Evolutionary conservation across 345 rosid species (phyloP).

Genomic region (Pugionium dolabratum): DNA sequence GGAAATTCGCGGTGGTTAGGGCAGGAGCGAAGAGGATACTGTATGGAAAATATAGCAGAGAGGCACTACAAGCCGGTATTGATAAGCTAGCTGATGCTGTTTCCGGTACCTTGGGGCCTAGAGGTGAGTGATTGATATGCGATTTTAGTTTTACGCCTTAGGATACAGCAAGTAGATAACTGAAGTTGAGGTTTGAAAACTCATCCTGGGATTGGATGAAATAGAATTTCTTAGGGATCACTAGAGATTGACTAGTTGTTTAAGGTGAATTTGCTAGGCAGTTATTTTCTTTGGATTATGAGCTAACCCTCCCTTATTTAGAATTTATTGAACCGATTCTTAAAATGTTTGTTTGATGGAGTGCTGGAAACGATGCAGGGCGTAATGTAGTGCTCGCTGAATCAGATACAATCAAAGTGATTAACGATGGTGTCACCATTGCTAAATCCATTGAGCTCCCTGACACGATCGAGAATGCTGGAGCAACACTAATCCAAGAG

Average conservation of each 20-base stretch:
- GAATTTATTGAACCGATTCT: not conserved
- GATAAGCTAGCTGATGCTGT: conserved; percentile 92
- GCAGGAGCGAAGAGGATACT: conserved; percentile 75
- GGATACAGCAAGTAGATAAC: not conserved
- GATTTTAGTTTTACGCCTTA: not conserved
- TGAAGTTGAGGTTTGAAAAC: not conserved
- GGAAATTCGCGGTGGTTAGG: conserved; percentile 53
- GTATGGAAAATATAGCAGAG: conserved; percentile 68
- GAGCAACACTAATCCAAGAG: conserved; percentile 85
- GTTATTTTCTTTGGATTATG: not conserved
- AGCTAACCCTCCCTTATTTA: not conserved
- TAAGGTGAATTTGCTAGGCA: not conserved
- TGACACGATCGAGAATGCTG: conserved; percentile 76
- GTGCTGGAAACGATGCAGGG: conserved; percentile 50
- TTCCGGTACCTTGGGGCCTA: conserved; percentile 80
- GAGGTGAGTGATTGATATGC: conserved; percentile 44
- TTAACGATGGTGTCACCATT: conserved; percentile 89
- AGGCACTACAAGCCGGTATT: conserved; percentile 75
- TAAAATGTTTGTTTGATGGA: conserved; percentile 23
- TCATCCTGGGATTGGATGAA: not conserved
- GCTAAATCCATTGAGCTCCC: conserved; percentile 70
- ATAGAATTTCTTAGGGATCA: not conserved
- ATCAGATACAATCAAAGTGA: conserved; percentile 53
- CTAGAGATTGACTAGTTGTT: not conserved
- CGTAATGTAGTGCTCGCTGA: conserved; percentile 78